Base-by-base conservation (phyloP, 2,329 filamentous ascomycete species). In the Nothomitra cinnamomea region DNA sequence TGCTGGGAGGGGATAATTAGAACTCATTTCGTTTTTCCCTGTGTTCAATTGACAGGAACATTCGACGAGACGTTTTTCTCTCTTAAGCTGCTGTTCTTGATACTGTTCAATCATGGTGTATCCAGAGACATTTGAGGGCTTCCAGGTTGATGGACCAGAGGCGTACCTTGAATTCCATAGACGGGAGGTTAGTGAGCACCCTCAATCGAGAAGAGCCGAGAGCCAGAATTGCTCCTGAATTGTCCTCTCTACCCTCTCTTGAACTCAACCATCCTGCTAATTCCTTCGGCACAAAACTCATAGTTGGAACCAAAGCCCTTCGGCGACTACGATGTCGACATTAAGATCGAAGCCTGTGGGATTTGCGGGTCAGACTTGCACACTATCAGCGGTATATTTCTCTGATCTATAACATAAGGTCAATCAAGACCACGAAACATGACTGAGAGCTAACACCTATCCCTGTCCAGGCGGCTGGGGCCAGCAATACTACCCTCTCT, bases 281-380 rank as follows among this genome's bases (percentile, higher is more conserved):
- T 10, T 32, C 28, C 10, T 4, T 32, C 28, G 28, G 28, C 10
- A 32, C 28, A 32, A n/a, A n/a, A 19, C 22, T 24, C 17, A 19
- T 67, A 89, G 72, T 87, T 87, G 72, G 77, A 82, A 60, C 80
- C 89, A 55, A 92, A 94, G 72, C 84, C 85, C n/a, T 94, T 94
- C 65, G 86, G 83, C 58, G 85, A 89, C 65, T 77, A 86, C 67
- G 87, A 95, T 64, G 79, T 95, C 61, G 87, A 94, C 65, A 79
- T 95, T 69, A 84, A 89, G 72, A 83, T 95, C 62, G 81, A 88
- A 59, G 82, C 79, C 64, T 90, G 85, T 63, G 85, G 86, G 62
- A 75, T 87, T 53, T 87, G 83, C 65, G 79, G 82, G 60, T 83
- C 78, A 59, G 83, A 87, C 63, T 71, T 84, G 49, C 83, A 85